phyloP scores from a whole-genome alignment of 371 early-diverging fungal genomes.

The Mortierella sp. region DNA sequence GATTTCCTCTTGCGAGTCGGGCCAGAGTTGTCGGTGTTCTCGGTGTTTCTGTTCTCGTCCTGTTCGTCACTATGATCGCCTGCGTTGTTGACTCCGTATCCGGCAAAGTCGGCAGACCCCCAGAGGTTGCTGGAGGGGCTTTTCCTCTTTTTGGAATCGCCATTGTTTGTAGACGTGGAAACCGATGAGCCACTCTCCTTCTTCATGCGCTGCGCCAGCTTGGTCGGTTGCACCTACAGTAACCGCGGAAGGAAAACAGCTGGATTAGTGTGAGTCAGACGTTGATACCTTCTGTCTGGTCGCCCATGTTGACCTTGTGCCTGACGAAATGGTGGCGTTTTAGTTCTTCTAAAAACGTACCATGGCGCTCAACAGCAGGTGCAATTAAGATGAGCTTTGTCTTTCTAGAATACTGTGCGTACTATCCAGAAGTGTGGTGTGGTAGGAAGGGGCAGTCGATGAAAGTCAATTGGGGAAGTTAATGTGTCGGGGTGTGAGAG shows the following conservation, averaged over 20 bases:
- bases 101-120: background rate
- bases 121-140: background rate
- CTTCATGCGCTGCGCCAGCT: conserved; percentile 20
- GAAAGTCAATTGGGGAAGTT: background rate
- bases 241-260: background rate
- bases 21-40: background rate
- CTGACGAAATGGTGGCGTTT: conserved; percentile 4
- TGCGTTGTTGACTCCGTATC: background rate
- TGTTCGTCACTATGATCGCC: conserved; percentile 10
- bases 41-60: conserved; percentile 12
- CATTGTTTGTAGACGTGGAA: background rate
- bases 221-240: conserved; percentile 6
- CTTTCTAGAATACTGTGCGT: background rate
- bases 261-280: background rate
- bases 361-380: background rate
- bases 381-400: background rate
- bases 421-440: background rate
- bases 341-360: background rate
- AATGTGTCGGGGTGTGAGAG: background rate
- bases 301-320: background rate
- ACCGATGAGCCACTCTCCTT: background rate
- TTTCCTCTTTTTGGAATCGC: conserved; percentile 14
- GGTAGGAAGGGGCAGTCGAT: background rate
- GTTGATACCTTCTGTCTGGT: background rate
- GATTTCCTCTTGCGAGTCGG: background rate